phyloP scores from a whole-genome alignment of 2,329 filamentous ascomycete species.

The Talaromyces sp. region DNA sequence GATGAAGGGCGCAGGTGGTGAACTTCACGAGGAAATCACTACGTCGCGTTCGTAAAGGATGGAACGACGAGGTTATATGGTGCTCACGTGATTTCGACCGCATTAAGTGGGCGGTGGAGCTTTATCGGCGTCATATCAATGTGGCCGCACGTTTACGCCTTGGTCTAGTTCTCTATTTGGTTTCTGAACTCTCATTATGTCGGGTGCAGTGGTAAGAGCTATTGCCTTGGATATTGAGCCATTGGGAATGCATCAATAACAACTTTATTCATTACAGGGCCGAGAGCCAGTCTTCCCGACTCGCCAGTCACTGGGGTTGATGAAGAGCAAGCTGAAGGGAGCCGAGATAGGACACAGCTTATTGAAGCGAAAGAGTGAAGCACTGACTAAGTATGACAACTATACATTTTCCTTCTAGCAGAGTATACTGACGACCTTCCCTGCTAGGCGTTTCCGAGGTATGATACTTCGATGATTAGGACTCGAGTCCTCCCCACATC shows the following conservation, averaged over 20 bases:
- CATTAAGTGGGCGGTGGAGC: constrained; percentile 27
- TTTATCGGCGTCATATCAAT: constrained; percentile 36
- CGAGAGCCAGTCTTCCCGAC: constrained; percentile 97
- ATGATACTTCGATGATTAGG: constrained; percentile 33
- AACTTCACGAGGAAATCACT: constrained; percentile 20
- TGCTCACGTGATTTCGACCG: constrained; percentile 27
- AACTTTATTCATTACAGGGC: constrained; percentile 60
- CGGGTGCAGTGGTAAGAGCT: constrained; percentile 37
- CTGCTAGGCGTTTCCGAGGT: constrained; percentile 82
- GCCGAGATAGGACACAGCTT: constrained; percentile 89
- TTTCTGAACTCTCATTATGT: constrained; percentile 29
- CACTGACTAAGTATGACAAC: constrained; percentile 82
- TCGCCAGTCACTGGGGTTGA: constrained; percentile 91
- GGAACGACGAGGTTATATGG: constrained; percentile 26
- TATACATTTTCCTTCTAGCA: neutral
- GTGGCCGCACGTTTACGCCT: constrained; percentile 23
- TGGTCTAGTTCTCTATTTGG: constrained; percentile 14
- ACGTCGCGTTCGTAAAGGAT: constrained; percentile 30
- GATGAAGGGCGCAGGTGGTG: constrained; percentile 27
- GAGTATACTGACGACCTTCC: constrained; percentile 24
- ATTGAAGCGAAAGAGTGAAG: constrained; percentile 96
- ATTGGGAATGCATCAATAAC: constrained; percentile 4
- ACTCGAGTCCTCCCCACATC: constrained; percentile 25
- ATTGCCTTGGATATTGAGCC: constrained; percentile 3
- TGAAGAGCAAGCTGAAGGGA: constrained; percentile 98